phyloP scores from a whole-genome alignment of 371 early-diverging fungal species.

The Mucor lusitanicus region DNA sequence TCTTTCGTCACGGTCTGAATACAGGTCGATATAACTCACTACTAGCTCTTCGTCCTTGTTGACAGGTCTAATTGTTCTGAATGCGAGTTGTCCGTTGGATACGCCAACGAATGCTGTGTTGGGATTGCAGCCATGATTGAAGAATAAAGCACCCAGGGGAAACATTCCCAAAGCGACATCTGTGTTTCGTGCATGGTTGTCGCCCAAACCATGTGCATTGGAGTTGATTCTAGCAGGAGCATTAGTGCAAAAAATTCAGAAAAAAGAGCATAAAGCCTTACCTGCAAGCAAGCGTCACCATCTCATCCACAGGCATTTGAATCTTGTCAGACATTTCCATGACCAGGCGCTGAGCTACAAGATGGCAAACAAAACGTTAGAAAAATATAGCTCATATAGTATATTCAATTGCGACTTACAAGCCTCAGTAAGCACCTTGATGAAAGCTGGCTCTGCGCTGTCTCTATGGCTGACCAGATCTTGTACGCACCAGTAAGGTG shows the following conservation, averaged over 20 bases:
- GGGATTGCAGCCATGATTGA: constrained; percentile 71
- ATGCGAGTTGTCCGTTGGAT: constrained; percentile 50
- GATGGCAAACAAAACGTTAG: background rate
- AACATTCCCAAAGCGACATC: constrained; percentile 67
- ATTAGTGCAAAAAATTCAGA: no score
- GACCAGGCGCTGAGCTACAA: constrained; percentile 34
- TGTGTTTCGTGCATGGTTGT: constrained; percentile 53
- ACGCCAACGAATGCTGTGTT: constrained; percentile 65
- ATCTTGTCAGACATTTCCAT: constrained; percentile 50
- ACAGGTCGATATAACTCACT: constrained; percentile 69
- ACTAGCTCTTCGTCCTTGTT: constrained; percentile 59
- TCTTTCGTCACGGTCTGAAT: constrained; percentile 69
- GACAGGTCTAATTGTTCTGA: constrained; percentile 63
- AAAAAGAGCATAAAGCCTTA: constrained; percentile 5
- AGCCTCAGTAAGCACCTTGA: constrained; percentile 52
- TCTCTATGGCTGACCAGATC: constrained; percentile 65
- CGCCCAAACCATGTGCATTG: constrained; percentile 59
- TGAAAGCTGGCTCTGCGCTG: constrained; percentile 50
- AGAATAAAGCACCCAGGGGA: constrained; percentile 63
- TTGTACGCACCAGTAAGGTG: constrained; percentile 55
- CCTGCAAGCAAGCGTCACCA: constrained; percentile 66
- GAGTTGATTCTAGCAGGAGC: constrained; percentile 53
- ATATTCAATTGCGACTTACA: constrained; percentile 30
- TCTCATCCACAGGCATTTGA: constrained; percentile 48
- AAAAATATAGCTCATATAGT: background rate